These are phyloP conservation scores for Alternaria triticimaculans DNA, from an alignment of 2,329 filamentous ascomycete genomes.

Conservation along the genomic window DNA sequence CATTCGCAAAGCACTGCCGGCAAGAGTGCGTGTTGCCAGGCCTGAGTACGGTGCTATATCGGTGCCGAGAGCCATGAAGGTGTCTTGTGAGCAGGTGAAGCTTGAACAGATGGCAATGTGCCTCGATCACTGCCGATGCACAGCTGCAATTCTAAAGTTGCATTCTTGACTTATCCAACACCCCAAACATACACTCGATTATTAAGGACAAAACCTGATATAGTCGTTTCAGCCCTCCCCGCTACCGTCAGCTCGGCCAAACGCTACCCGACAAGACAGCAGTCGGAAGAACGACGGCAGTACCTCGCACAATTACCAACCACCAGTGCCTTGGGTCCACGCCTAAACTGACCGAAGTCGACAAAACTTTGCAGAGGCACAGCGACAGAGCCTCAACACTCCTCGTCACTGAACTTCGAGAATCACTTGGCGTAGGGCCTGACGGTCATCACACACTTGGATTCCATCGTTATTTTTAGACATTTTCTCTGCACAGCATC, in stretches of 20 bases:
- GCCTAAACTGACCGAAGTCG: not conserved
- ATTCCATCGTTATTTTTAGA: slow-evolving; percentile 8
- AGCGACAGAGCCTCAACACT: not conserved
- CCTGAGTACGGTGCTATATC: not conserved
- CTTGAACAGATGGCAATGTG: not conserved
- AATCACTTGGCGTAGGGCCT: slow-evolving; percentile 2
- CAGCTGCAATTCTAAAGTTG: not conserved
- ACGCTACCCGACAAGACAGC: not conserved
- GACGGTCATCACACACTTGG: not conserved
- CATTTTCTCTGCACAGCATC: not conserved
- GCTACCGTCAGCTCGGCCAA: not conserved
- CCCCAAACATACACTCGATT: not conserved
- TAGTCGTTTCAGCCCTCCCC: not conserved
- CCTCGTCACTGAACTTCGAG: slow-evolving; percentile 1
- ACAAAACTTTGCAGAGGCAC: not conserved
- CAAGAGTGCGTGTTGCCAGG: not conserved
- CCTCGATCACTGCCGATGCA: not conserved
- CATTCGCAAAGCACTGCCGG: not conserved
- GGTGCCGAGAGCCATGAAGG: not conserved
- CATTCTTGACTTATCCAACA: not conserved
- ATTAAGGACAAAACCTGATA: not conserved
- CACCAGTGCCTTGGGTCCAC: not conserved
- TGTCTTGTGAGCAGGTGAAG: not conserved
- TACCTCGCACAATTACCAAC: slow-evolving; percentile 1
- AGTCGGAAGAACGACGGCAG: not conserved